Percentiles rank a stretch among this genome's conserved stretches.
These are phyloP conservation scores for Globisporangium paddicum DNA, from an alignment of 352 stramenopile species.

Conservation along the genomic window DNA sequence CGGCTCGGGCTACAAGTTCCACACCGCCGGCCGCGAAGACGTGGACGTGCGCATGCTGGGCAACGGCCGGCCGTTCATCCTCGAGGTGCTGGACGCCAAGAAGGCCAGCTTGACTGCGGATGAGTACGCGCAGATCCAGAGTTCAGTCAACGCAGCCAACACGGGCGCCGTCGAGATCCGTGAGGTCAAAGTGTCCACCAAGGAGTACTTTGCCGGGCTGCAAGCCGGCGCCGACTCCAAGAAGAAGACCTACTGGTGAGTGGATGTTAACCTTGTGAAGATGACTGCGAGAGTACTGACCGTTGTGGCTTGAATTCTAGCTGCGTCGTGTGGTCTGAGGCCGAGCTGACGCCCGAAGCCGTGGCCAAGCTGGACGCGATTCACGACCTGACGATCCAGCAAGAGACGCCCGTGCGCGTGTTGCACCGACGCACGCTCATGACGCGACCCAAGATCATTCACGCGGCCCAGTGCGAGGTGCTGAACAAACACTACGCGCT, in stretches of 20 bases:
- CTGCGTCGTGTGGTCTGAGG: constrained; percentile 77
- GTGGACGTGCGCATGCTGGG: constrained; percentile 97
- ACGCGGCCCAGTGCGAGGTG: constrained; percentile 79
- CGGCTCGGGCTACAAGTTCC: constrained; percentile 90
- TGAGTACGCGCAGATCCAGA: constrained; percentile 50
- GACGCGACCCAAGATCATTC: constrained; percentile 88
- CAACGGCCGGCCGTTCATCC: constrained; percentile 90
- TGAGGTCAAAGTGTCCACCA: constrained; percentile 67
- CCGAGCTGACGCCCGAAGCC: constrained; percentile 42
- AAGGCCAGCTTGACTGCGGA: constrained; percentile 49
- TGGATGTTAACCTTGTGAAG: not conserved
- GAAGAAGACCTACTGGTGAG: constrained; percentile 85
- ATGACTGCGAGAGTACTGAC: too few species aligned
- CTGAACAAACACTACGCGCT: constrained; percentile 98
- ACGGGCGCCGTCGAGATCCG: constrained; percentile 77
- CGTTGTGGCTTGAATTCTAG: constrained; percentile 19
- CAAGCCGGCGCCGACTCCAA: constrained; percentile 83
- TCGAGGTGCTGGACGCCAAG: constrained; percentile 83
- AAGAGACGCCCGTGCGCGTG: constrained; percentile 97
- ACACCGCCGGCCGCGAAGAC: constrained; percentile 96
- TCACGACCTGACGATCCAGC: constrained; percentile 87
- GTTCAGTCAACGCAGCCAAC: constrained; percentile 67
- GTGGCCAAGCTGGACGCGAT: constrained; percentile 76
- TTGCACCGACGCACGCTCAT: constrained; percentile 96
- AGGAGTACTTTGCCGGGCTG: constrained; percentile 76